Evolutionary conservation across 1,284 basidiomycete genomes (phyloP).

Genomic region (Melanopsichium pennsylvanicum): DNA sequence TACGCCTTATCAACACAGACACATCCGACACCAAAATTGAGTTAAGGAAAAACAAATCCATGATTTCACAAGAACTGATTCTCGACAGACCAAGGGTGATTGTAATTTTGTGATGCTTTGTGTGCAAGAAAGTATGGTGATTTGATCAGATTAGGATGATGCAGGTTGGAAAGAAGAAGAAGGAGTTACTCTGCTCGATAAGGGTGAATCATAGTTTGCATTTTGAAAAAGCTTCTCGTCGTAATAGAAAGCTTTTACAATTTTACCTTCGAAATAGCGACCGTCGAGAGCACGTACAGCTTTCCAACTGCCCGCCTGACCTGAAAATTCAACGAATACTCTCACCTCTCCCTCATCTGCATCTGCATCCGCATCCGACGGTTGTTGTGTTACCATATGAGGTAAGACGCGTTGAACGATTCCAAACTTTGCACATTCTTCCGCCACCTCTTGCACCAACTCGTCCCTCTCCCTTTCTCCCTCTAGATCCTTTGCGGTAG

Average conservation of each 20-base stretch:
- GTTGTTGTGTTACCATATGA: too few relatives aligned
- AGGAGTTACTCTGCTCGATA: too few relatives aligned
- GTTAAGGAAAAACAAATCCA: too few relatives aligned
- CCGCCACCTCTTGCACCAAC: slow-evolving; percentile 16
- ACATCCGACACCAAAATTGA: neutral
- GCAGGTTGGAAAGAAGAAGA: too few relatives aligned
- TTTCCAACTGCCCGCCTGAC: slow-evolving; percentile 50
- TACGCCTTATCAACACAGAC: neutral
- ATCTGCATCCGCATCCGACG: too few relatives aligned
- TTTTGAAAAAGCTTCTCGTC: neutral
- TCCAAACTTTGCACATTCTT: slow-evolving; percentile 53
- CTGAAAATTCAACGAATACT: slow-evolving; percentile 57
- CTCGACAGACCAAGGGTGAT: too few relatives aligned
- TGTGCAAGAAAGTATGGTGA: too few relatives aligned
- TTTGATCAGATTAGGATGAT: too few relatives aligned
- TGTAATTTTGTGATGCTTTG: too few relatives aligned
- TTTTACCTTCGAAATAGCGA: slow-evolving; percentile 31
- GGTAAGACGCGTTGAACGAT: slow-evolving; percentile 40
- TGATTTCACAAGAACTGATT: too few relatives aligned
- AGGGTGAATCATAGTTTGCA: neutral
- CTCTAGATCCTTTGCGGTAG: neutral
- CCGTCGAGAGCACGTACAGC: slow-evolving; percentile 48
- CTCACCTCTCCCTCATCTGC: slow-evolving; percentile 12
- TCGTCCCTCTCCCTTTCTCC: neutral
- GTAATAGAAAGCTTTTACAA: slow-evolving; percentile 21